These are phyloP conservation scores for Pisolithus tinctorius DNA, from an alignment of 768 basidiomycete species.

Conservation along the genomic window DNA sequence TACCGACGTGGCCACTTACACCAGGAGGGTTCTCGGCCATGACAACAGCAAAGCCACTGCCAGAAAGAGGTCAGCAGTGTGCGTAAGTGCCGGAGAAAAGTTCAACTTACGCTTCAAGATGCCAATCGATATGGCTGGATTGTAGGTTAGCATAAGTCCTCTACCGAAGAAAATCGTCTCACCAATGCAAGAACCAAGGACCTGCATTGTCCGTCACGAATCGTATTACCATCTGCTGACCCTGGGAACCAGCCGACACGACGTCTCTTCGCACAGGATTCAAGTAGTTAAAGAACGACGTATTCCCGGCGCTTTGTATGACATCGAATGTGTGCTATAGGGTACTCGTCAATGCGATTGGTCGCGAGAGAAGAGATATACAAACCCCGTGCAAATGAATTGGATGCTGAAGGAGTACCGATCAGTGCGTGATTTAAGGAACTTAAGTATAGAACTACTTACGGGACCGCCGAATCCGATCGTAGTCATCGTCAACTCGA, in stretches of 20 bases:
- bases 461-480: conserved; percentile 13
- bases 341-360: not conserved
- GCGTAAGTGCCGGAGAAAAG: not conserved
- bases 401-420: conserved; percentile 14
- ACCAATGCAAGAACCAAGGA: conserved; percentile 45
- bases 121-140: conserved; percentile 25
- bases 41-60: conserved; percentile 22
- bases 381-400: conserved; percentile 25
- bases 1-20: conserved; percentile 8
- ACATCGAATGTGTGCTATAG: conserved; percentile 31
- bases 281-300: conserved; percentile 22
- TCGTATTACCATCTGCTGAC: conserved; percentile 44
- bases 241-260: conserved; percentile 14
- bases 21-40: conserved; percentile 20
- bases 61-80: not conserved
- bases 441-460: conserved; percentile 3
- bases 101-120: conserved; percentile 16
- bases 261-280: conserved; percentile 34
- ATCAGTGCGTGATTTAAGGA: not conserved
- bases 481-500: conserved; percentile 18
- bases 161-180: not conserved
- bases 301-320: conserved; percentile 23
- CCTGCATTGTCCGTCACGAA: conserved; percentile 62
- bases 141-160: not conserved
- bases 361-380: not conserved